Conservation (phyloP, 2,329 filamentous ascomycete genomes). For the Monosporascus sp. region DNA sequence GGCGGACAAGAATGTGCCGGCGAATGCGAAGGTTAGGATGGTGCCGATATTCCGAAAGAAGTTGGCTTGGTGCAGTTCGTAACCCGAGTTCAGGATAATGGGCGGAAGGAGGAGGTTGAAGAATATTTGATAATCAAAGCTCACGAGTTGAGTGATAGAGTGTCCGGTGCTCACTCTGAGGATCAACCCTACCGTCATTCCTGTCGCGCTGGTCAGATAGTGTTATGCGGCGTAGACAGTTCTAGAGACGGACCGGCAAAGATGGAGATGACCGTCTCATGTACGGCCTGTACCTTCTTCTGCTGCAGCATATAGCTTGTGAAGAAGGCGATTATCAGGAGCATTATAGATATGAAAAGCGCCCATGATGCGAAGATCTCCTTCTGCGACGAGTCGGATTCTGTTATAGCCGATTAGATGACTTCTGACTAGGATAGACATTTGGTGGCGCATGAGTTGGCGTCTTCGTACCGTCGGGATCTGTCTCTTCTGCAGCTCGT, state of each 20-base stretch:
- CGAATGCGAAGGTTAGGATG: conserved; percentile 96
- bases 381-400: conserved; percentile 79
- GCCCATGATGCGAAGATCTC: conserved; percentile 96
- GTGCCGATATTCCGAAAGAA: conserved; percentile 98
- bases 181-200: conserved; percentile 91
- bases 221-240: conserved; percentile 1
- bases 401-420: conserved; percentile 35
- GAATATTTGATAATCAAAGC: conserved; percentile 98
- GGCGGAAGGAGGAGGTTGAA: conserved; percentile 98
- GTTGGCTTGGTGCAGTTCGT: conserved; percentile 96
- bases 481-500: conserved; percentile 41
- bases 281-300: conserved; percentile 93
- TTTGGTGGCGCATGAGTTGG: conserved; percentile 7
- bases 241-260: conserved; percentile 67
- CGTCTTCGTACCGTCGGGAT: conserved; percentile 38
- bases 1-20: conserved; percentile 93
- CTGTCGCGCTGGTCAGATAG: conserved; percentile 38
- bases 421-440: neutral
- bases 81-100: conserved; percentile 94
- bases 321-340: conserved; percentile 91
- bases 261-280: conserved; percentile 97
- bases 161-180: conserved; percentile 77
- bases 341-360: conserved; percentile 90
- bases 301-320: conserved; percentile 96
- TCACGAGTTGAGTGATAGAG: conserved; percentile 84